These are phyloP conservation scores for Psilocybe sp. DNA, from an alignment of 768 basidiomycete genomes.

Conservation along the genomic window DNA sequence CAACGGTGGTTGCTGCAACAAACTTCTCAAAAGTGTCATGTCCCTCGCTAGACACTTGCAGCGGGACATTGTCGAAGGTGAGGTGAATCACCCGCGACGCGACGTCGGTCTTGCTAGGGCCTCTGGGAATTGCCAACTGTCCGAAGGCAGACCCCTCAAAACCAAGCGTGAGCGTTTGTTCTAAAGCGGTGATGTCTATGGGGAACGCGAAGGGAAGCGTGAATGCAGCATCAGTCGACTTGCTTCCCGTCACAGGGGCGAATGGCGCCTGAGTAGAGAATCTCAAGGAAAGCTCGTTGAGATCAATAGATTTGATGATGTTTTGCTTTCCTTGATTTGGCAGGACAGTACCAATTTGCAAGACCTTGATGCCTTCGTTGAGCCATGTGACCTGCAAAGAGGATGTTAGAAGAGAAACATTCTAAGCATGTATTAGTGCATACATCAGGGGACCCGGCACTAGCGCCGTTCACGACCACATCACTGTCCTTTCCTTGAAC, in stretches of 20 bases:
- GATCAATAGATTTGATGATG: conserved; percentile 60
- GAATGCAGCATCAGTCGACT: conserved; percentile 60
- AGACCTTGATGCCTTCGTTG: conserved; percentile 64
- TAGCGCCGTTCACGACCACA: conserved; percentile 56
- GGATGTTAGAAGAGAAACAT: neutral
- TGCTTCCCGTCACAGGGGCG: conserved; percentile 54
- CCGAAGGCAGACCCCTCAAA: conserved; percentile 55
- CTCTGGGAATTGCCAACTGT: conserved; percentile 55
- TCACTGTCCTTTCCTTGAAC: conserved; percentile 63
- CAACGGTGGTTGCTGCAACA: conserved; percentile 56
- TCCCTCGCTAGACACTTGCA: conserved; percentile 47
- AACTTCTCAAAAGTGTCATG: conserved; percentile 59
- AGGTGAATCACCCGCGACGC: conserved; percentile 57
- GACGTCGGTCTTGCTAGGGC: conserved; percentile 60
- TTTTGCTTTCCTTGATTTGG: conserved; percentile 61
- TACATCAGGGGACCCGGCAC: conserved; percentile 57
- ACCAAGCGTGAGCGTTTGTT: conserved; percentile 56
- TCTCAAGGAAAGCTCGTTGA: conserved; percentile 56
- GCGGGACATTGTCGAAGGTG: conserved; percentile 56
- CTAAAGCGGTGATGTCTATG: conserved; percentile 58
- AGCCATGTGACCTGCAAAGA: conserved; percentile 61
- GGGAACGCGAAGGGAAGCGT: conserved; percentile 70
- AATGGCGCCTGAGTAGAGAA: conserved; percentile 61
- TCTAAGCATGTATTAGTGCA: conserved; percentile 11
- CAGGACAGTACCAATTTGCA: conserved; percentile 55